These are phyloP conservation scores for Marasmius sp. DNA, from an alignment of 1,284 basidiomycete genomes.

Conservation along the genomic window DNA sequence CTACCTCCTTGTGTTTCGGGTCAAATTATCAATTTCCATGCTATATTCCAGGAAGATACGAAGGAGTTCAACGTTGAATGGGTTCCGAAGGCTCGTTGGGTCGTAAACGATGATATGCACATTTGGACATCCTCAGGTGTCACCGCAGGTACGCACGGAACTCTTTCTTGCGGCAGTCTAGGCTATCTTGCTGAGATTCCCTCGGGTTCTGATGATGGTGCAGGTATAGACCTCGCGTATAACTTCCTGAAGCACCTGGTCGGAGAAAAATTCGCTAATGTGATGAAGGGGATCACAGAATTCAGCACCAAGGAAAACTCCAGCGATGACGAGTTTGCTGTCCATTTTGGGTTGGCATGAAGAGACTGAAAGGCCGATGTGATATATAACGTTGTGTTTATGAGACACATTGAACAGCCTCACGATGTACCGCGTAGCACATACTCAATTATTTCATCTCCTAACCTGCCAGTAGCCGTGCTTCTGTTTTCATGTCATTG, in stretches of 20 bases:
- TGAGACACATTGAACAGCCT: no score
- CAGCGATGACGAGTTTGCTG: conserved; percentile 36
- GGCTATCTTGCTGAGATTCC: not conserved
- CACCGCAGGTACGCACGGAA: conserved; percentile 27
- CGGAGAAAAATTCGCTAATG: conserved; percentile 24
- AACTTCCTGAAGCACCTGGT: conserved; percentile 34
- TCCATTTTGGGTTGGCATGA: conserved; percentile 22
- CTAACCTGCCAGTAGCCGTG: no score
- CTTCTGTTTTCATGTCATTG: no score
- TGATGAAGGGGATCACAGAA: conserved; percentile 28
- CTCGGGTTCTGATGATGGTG: not conserved
- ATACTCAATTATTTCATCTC: no score
- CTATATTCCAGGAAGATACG: conserved; percentile 18
- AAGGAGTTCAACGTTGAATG: conserved; percentile 25
- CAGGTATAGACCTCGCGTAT: conserved; percentile 33
- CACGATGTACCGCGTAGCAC: no score
- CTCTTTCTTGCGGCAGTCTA: not conserved
- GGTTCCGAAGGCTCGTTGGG: conserved; percentile 37
- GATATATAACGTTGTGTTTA: no score
- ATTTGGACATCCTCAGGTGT: conserved; percentile 39
- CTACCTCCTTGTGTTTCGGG: not conserved
- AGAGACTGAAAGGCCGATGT: no score
- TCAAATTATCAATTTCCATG: not conserved
- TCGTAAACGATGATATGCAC: conserved; percentile 32
- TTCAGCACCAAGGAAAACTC: conserved; percentile 20